These are phyloP conservation scores for Sophora flavescens DNA, from an alignment of 306 rosid species.

Conservation along the genomic window DNA sequence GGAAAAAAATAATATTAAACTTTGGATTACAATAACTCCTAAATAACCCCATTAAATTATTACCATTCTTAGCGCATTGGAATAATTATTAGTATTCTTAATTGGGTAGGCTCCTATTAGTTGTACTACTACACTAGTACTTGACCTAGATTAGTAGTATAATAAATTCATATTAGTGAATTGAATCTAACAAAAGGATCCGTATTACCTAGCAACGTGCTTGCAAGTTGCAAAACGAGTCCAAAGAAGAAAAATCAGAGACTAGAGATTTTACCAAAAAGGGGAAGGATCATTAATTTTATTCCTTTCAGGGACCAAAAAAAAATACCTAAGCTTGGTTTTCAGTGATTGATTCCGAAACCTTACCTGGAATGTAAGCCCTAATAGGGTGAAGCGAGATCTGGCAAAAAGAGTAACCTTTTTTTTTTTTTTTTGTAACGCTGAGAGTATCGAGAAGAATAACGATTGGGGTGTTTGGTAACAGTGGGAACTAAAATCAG, in stretches of 20 bases:
- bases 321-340: no score
- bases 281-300: no score
- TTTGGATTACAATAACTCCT: constrained; percentile 21
- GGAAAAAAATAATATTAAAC: not conserved
- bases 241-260: no score
- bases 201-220: not conserved
- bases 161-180: not conserved
- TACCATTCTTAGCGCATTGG: constrained; percentile 13
- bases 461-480: not conserved
- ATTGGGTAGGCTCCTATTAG: constrained; percentile 11
- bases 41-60: constrained; percentile 19
- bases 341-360: no score
- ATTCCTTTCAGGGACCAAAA: no score
- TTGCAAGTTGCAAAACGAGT: not conserved
- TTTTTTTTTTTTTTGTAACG: no score
- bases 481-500: constrained; percentile 4
- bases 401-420: no score
- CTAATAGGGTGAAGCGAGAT: no score
- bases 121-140: not conserved
- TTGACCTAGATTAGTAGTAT: not conserved
- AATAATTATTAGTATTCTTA: not conserved
- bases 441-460: no score
- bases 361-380: no score
- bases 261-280: no score
- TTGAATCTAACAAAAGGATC: not conserved